Evolutionary conservation across 129 eudicot genomes (phyloP).

Genomic region (Oenanthe sinensis): DNA sequence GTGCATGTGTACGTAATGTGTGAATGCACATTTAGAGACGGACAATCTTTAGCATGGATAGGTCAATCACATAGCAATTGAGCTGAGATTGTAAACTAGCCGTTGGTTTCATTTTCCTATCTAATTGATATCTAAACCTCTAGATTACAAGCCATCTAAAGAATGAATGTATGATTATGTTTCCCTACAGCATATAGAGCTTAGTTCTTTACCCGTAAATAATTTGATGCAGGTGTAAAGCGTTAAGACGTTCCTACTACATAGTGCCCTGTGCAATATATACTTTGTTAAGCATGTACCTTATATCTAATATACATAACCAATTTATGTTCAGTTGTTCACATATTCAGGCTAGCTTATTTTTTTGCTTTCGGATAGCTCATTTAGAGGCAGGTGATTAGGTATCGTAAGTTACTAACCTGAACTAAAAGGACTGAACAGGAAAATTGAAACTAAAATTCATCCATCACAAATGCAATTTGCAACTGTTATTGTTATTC

Average conservation of each 20-base stretch:
- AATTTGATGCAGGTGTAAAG: neutral
- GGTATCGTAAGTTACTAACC: neutral
- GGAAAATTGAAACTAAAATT: too few species aligned
- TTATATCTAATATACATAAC: neutral
- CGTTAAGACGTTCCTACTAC: neutral
- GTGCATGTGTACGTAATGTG: neutral
- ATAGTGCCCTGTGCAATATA: neutral
- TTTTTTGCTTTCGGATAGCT: neutral
- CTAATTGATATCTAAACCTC: neutral
- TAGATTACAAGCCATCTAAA: neutral
- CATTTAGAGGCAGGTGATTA: neutral
- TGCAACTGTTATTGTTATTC: neutral
- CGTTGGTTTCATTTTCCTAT: neutral
- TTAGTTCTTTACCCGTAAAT: neutral
- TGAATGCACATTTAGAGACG: too few species aligned
- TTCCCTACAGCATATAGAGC: neutral
- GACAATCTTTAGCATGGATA: neutral
- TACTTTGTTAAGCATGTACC: neutral
- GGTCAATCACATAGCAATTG: neutral
- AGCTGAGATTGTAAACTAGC: neutral
- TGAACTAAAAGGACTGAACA: neutral
- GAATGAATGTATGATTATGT: too few species aligned
- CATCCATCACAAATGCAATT: neutral
- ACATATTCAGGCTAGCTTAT: neutral
- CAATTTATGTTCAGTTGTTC: neutral